Evolutionary conservation across 495 filamentous ascomycete species (phyloP), one percentile per base, ranked within the genome.

Genomic region (Lichenothelia convexa): DNA sequence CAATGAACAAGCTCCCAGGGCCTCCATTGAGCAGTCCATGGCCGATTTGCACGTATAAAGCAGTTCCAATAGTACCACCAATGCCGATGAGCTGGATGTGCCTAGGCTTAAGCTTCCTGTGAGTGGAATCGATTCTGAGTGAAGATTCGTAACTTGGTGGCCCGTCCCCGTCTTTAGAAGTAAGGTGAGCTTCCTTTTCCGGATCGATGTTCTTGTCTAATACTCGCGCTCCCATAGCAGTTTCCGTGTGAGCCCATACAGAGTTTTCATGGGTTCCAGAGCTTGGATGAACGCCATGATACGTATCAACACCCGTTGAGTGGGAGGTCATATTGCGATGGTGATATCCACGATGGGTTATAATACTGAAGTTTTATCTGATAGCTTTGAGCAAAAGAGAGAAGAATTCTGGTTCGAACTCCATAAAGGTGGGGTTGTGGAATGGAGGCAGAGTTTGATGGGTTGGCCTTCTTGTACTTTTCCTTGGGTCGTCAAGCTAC

Each of bases 21-120:
- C 82, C 82, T 29, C 80, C 81, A 21, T 78, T 60, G 17, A 78
- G 57, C 34, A 85, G 47, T 1, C 67, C 68, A 16, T 56, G 59
- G 13, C 80, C 82, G 36, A 89, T 84, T 42, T 76, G 70, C 18
- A 84, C 74, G 54, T 74, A 84, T 8, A 84, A 58, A 2, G 68
- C 79, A n/a, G 80, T 84, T n/a, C 80, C 79, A 48, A 83, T 84
- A 22, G 71, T 73, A 22, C 79, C 79, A 24, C 79, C 79, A 44
- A 83, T 73, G 27, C 73, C 77, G 36, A 83, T 83, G 38, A 85
- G 57, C 45, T 80, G 73, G 36, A 80, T 69, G 49, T 81, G 76
- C 32, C 76, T 61, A 15, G 72, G 66, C 36, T 72, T 71, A 17
- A 80, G 55, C 43, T 62, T 67, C 6, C 74, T 70, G 12, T 67